Base-by-base conservation (phyloP, 495 filamentous ascomycete species). In the Penicillium steckii region DNA sequence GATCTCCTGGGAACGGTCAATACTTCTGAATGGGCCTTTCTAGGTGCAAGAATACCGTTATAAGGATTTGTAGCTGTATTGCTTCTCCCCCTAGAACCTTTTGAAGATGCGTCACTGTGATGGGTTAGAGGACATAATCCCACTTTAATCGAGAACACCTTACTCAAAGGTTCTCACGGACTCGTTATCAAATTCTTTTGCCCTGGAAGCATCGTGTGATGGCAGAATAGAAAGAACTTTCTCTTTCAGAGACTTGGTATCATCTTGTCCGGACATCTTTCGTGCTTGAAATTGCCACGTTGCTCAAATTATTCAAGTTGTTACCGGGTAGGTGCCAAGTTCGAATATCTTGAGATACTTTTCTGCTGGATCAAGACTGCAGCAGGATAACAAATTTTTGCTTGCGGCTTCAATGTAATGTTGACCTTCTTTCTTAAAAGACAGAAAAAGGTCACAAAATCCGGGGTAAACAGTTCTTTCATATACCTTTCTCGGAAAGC, bases 1-100 rank as follows among this genome's bases (percentile, higher is more conserved):
- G 56, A 59, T 59, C 56, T 42, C 56, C 56, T 59, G 56, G 27
- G 22, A 54, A 21, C 25, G 21, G 51, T 59, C 38, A 54, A 59
- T 54, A 59, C 19, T 40, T 29, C 24, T 37, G 47, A 51, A 44
- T n/a, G 18, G 18, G 17, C 12, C 24, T 42, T 10, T 30, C 23
- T 29, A 47, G 51, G 46, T 47, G 21, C 43, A 53, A 30, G 56
- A 41, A 54, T 59, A 59, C 56, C 51, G 51, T 59, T 59, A 15
- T 59, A 59, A 10, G 47, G 37, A 49, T 25, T 17, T 8, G 50
- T 27, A 24, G 46, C 42, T 27, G 46, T 44, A 12, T 49, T 24
- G n/a, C 45, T 42, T 35, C 32, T 47, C 9, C 26, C 27, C 37
- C 51, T 48, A 22, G 44, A 48, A 15, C 40, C 40, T 22, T 30